These are phyloP conservation scores for Schizosaccharomyces octosporus DNA, from an alignment of 805 yeast genomes.

Conservation along the genomic window DNA sequence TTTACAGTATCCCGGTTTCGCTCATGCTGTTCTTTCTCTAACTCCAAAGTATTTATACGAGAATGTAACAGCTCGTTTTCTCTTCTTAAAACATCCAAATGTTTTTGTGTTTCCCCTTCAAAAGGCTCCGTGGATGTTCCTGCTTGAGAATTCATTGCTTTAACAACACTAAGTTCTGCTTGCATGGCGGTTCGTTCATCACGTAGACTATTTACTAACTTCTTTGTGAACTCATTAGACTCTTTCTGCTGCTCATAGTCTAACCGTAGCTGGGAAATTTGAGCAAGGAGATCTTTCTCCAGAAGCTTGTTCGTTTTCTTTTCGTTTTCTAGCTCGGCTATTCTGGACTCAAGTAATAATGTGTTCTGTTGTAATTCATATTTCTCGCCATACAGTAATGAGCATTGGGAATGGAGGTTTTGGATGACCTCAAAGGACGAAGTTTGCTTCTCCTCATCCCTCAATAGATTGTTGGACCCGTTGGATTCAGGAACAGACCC, in stretches of 20 bases:
- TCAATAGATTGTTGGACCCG: too few relatives aligned
- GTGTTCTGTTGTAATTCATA: not conserved
- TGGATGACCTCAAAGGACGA: too few relatives aligned
- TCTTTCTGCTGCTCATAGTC: not conserved
- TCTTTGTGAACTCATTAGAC: not conserved
- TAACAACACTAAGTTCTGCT: not conserved
- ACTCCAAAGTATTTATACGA: not conserved
- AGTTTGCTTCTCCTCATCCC: too few relatives aligned
- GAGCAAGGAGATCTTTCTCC: not conserved
- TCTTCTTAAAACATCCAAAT: not conserved
- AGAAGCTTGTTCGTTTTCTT: not conserved
- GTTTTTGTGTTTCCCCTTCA: not conserved
- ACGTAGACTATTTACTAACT: not conserved
- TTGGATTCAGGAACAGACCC: too few relatives aligned
- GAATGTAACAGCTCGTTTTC: not conserved
- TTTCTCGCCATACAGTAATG: not conserved
- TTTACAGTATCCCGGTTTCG: not conserved
- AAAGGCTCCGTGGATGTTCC: not conserved
- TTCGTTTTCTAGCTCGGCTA: not conserved
- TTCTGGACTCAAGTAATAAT: not conserved
- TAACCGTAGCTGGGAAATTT: not conserved
- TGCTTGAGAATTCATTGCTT: not conserved
- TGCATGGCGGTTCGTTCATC: not conserved
- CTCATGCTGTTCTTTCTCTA: not conserved
- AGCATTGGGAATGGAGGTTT: not conserved